These are phyloP conservation scores for Didymella keratinophila DNA, from an alignment of 2,329 filamentous ascomycete species.

Conservation along the genomic window DNA sequence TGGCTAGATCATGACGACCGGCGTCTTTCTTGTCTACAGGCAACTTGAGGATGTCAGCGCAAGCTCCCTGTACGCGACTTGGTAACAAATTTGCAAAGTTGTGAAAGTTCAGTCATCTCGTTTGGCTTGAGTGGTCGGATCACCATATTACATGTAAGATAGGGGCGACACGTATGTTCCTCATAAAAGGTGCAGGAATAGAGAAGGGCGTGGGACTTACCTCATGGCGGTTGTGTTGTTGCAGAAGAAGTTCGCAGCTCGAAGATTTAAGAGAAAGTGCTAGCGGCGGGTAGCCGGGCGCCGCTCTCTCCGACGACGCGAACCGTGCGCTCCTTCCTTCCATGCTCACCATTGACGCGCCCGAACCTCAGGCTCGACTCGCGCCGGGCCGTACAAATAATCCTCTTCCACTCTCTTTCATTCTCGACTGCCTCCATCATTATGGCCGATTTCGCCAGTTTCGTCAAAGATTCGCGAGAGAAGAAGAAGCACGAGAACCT, in stretches of 20 bases:
- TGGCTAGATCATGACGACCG: background rate
- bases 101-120: constrained; percentile 47
- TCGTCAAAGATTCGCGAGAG: constrained; percentile 60
- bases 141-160: constrained; percentile 51
- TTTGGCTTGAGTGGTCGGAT: constrained; percentile 53
- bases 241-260: constrained; percentile 26
- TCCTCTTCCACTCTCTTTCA: background rate
- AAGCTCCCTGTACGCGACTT: constrained; percentile 7
- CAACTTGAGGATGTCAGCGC: constrained; percentile 31
- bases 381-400: constrained; percentile 10
- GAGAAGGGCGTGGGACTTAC: constrained; percentile 37
- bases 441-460: constrained; percentile 38
- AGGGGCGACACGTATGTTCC: constrained; percentile 52
- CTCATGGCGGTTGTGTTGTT: constrained; percentile 35
- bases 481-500: constrained; percentile 75
- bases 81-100: constrained; percentile 13
- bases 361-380: background rate
- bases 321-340: constrained; percentile 10
- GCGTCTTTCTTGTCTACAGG: constrained; percentile 5
- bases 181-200: constrained; percentile 33
- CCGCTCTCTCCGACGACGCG: constrained; percentile 13
- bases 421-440: constrained; percentile 2
- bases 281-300: constrained; percentile 17
- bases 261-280: constrained; percentile 26
- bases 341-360: constrained; percentile 24